These are phyloP conservation scores for Daedalea quercina DNA, from an alignment of 768 basidiomycete genomes.

Conservation along the genomic window DNA sequence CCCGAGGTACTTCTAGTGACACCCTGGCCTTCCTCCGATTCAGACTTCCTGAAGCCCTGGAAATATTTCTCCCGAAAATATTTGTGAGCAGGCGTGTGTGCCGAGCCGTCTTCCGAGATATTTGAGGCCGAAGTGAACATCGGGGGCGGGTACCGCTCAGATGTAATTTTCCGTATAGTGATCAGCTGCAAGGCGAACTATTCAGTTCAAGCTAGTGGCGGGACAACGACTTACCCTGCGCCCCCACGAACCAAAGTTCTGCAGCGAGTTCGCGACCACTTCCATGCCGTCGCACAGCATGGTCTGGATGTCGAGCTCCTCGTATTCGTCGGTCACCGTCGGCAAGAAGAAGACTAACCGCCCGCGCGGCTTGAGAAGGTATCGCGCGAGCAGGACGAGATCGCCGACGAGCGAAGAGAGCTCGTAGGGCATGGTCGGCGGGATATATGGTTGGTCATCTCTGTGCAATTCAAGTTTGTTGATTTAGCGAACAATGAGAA, in stretches of 20 bases:
- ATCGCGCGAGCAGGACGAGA: slow-evolving; percentile 75
- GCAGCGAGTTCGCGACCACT: slow-evolving; percentile 80
- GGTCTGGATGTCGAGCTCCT: slow-evolving; percentile 74
- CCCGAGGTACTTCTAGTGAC: too few species aligned
- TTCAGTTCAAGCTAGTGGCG: neutral
- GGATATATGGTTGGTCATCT: slow-evolving; percentile 69
- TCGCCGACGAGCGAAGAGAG: slow-evolving; percentile 77
- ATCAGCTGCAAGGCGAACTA: slow-evolving; percentile 56
- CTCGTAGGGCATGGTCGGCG: slow-evolving; percentile 90
- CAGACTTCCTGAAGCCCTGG: slow-evolving; percentile 58
- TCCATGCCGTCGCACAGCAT: slow-evolving; percentile 86
- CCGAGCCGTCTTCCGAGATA: slow-evolving; percentile 4
- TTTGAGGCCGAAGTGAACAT: slow-evolving; percentile 37
- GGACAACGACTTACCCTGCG: slow-evolving; percentile 55
- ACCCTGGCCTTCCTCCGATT: neutral
- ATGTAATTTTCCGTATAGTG: slow-evolving; percentile 72
- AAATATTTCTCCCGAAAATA: slow-evolving; percentile 89
- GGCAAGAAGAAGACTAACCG: slow-evolving; percentile 94
- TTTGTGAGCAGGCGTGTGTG: slow-evolving; percentile 74
- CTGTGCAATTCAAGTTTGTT: slow-evolving; percentile 21
- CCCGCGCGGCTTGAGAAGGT: slow-evolving; percentile 78
- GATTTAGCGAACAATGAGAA: neutral
- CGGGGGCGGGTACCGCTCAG: slow-evolving; percentile 41
- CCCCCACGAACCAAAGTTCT: slow-evolving; percentile 95
- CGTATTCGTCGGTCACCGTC: slow-evolving; percentile 86